Evolutionary conservation across 495 filamentous ascomycete species (phyloP), one percentile per base, ranked within the genome.

Genomic region (Penicillium herquei): DNA sequence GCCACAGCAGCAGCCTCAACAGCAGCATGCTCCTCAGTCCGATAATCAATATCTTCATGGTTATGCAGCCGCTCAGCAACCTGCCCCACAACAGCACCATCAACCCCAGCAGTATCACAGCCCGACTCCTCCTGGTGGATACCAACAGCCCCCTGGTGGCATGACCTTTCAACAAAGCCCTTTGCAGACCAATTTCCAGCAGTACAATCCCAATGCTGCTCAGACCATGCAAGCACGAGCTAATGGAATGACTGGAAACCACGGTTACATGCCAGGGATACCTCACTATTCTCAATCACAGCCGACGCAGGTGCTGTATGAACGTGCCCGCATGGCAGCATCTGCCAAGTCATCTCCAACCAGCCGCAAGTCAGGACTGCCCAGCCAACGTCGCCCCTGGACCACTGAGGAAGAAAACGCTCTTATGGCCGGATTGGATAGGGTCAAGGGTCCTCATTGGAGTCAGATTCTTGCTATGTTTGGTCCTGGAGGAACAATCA

Each of bases 381-480:
- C 91, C 44, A 90, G 85, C n/a, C 89, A 92, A 53, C 84, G 92
- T 41, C 82, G 91, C 21, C 91, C 92, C 7, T 98, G 92, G 92
- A 88, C 88, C 1, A 84, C 84, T 0, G 90, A 94, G 52, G 92
- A 98, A 70, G 92, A 98, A 65, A 90, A 89, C 64, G 92, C 92
- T 0, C 77, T 98, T 46, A 94, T 98, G 89, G 85, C 88, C 34
- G 92, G 92, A 10, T 81, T 98, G 9, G 93, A 96, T 66, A 85
- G 86, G 51, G 92, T 98, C 30, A 91, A 91, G 66, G 92, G 92
- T 0, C 92, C 92, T 46, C 93, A 98, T 60, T 98, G 92, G 92
- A 92, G 88, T 57, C 92, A 96, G 66, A 98, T 98, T 35, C 78
- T 98, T 3, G 86, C 86, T 11, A 84, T 98, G 64, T 96, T 92